Conservation (phyloP, 768 basidiomycete genomes). For the Chalciporus piperatus region DNA sequence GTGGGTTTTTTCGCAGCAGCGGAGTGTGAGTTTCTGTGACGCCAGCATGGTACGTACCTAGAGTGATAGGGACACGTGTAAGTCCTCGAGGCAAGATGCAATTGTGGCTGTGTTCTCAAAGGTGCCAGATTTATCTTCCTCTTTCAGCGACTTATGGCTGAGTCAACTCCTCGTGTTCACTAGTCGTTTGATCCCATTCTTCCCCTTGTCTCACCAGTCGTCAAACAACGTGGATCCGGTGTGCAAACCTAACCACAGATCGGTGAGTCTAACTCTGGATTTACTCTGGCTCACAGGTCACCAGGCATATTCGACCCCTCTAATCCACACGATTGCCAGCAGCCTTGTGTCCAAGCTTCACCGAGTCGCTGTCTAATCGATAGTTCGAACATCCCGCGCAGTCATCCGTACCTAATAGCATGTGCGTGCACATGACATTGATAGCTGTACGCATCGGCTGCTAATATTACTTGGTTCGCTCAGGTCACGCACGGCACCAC, state of each 20-base stretch:
- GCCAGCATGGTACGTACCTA: background rate
- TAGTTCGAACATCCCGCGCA: conserved; percentile 1
- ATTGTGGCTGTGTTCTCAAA: conserved; percentile 15
- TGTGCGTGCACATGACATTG: conserved; percentile 12
- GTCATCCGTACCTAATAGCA: conserved; percentile 3
- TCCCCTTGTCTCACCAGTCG: background rate
- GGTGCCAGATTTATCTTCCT: background rate
- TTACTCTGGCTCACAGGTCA: conserved; percentile 11
- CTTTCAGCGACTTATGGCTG: too few relatives aligned
- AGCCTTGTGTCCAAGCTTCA: background rate
- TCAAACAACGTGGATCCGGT: conserved; percentile 10
- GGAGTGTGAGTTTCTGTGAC: background rate
- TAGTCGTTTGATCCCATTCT: too few relatives aligned
- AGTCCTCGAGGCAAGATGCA: conserved; percentile 20
- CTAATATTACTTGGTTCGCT: conserved; percentile 2
- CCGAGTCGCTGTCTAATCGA: too few relatives aligned
- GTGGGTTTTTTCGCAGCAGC: too few relatives aligned
- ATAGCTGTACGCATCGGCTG: background rate
- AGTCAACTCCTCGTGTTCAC: conserved; percentile 7
- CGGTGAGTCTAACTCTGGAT: conserved; percentile 1
- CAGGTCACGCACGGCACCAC: conserved; percentile 20
- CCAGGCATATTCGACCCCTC: conserved; percentile 10
- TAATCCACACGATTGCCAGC: background rate
- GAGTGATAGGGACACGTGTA: conserved; percentile 14
- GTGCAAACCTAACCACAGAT: background rate